phyloP scores from a whole-genome alignment of 2,329 filamentous ascomycete genomes.

The Aureobasidium uvarum region DNA sequence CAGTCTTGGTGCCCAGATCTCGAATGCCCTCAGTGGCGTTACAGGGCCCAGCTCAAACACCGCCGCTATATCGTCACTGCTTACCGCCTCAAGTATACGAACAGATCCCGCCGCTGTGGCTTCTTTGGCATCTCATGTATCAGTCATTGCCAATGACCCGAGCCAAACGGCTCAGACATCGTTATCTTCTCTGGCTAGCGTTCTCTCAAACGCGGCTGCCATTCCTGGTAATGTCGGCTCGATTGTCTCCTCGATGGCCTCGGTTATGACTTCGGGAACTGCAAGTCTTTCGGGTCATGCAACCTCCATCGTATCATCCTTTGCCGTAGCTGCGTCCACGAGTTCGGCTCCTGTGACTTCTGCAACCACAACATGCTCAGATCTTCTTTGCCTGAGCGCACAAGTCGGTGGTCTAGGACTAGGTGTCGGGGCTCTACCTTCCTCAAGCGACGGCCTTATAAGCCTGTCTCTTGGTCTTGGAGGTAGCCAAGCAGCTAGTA shows the following conservation, averaged over 20 bases:
- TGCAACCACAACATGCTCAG: background rate
- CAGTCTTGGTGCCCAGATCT: constrained; percentile 2
- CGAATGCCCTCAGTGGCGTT: background rate
- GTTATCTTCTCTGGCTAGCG: background rate
- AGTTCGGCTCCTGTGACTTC: background rate
- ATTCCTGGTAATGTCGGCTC: background rate
- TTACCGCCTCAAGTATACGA: background rate
- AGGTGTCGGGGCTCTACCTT: background rate
- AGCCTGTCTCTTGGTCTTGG: constrained; percentile 3
- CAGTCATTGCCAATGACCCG: background rate
- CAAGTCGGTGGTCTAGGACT: background rate
- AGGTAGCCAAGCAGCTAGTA: background rate
- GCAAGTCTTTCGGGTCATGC: background rate
- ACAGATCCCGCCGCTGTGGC: background rate
- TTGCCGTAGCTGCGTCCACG: background rate
- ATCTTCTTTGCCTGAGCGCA: constrained; percentile 11
- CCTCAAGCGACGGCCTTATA: background rate
- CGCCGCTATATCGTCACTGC: background rate
- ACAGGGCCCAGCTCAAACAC: background rate
- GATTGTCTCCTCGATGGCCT: background rate
- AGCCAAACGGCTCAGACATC: background rate
- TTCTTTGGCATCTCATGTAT: background rate
- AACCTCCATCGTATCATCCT: background rate
- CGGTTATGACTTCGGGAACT: background rate
- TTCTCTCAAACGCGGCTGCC: background rate